Evolutionary conservation across 2,329 filamentous ascomycete species (phyloP).

Genomic region (Paradendryphiella salina): DNA sequence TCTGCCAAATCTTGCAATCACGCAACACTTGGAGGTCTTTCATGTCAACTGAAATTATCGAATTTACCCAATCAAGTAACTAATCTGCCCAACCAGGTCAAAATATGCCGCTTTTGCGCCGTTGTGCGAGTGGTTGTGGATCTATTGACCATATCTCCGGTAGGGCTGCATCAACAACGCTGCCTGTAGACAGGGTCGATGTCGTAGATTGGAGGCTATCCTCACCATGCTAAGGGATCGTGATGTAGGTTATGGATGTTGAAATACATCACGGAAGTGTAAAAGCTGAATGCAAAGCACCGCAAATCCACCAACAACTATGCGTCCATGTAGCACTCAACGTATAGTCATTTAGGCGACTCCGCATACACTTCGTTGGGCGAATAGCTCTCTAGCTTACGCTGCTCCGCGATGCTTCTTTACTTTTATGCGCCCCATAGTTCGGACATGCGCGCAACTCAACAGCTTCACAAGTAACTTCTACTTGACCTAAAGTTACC

Average conservation of each 20-base stretch:
- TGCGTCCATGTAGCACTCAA: slow-evolving; percentile 9
- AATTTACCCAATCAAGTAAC: slow-evolving; percentile 5
- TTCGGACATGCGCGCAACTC: background rate
- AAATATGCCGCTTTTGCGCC: slow-evolving; percentile 5
- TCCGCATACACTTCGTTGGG: background rate
- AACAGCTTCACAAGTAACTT: background rate
- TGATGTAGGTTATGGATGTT: slow-evolving; percentile 9
- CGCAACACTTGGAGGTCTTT: background rate
- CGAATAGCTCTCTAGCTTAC: background rate
- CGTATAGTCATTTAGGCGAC: background rate
- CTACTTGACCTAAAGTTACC: background rate
- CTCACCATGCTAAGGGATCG: background rate
- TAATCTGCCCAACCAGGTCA: slow-evolving; percentile 1
- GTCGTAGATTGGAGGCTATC: slow-evolving; percentile 4
- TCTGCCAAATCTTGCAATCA: background rate
- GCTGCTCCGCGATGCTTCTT: background rate
- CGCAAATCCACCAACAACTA: slow-evolving; percentile 8
- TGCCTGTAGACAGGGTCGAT: background rate
- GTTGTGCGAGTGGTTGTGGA: background rate
- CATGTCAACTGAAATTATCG: slow-evolving; percentile 5
- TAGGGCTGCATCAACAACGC: slow-evolving; percentile 10
- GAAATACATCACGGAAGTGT: slow-evolving; percentile 2
- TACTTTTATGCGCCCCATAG: background rate
- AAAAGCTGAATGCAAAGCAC: slow-evolving; percentile 6
- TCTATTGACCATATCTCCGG: slow-evolving; percentile 7